A percentile compares a stretch with the other conserved stretches of the same genome.
These are phyloP conservation scores for Russula ochroleuca DNA, from an alignment of 768 basidiomycete species.

Conservation along the genomic window DNA sequence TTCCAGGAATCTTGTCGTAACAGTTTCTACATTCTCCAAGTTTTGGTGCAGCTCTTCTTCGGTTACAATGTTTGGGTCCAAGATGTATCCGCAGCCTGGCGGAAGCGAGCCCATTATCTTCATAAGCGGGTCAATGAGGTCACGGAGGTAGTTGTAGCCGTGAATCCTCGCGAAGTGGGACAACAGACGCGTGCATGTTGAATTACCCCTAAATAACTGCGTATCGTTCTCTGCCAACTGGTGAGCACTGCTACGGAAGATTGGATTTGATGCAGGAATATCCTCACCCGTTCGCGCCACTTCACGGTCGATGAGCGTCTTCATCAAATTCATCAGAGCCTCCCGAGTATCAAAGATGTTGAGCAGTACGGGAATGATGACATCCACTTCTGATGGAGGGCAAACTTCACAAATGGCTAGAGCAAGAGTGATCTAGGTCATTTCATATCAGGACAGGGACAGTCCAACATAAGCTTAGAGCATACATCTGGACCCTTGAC, in stretches of 20 bases:
- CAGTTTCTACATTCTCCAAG: slow-evolving; percentile 61
- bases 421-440: slow-evolving; percentile 63
- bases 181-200: slow-evolving; percentile 80
- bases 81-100: slow-evolving; percentile 66
- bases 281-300: slow-evolving; percentile 65
- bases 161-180: slow-evolving; percentile 85
- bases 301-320: slow-evolving; percentile 82
- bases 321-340: slow-evolving; percentile 67
- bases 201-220: slow-evolving; percentile 83
- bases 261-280: neutral
- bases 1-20: slow-evolving; percentile 71
- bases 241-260: slow-evolving; percentile 1
- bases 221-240: slow-evolving; percentile 62
- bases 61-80: slow-evolving; percentile 61
- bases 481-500: slow-evolving; percentile 72
- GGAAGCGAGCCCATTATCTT: slow-evolving; percentile 70
- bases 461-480: slow-evolving; percentile 1
- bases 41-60: slow-evolving; percentile 66
- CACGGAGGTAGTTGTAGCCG: slow-evolving; percentile 87
- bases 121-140: slow-evolving; percentile 71
- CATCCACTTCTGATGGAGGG: slow-evolving; percentile 72
- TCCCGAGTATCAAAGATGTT: slow-evolving; percentile 80
- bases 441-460: slow-evolving; percentile 1
- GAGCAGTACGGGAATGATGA: slow-evolving; percentile 79
- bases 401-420: slow-evolving; percentile 87